Percentiles rank a stretch among this genome's conserved stretches.
Conservation (phyloP, 805 yeast genomes). For the Pichia occidentalis region DNA sequence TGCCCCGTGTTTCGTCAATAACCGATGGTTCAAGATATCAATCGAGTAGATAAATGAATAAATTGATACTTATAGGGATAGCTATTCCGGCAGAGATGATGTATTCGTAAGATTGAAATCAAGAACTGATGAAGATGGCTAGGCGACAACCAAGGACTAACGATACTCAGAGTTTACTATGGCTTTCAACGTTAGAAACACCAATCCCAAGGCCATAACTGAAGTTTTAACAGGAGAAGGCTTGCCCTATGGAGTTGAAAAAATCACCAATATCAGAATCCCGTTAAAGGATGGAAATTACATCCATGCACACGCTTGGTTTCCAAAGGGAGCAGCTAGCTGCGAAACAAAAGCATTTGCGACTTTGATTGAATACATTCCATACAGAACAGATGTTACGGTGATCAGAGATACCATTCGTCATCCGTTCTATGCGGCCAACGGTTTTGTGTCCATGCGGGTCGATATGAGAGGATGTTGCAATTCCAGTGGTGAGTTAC, state of each 20-base stretch:
- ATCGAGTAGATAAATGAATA: no score
- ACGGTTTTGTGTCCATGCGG: slow-evolving; percentile 39
- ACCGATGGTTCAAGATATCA: no score
- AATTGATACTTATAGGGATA: no score
- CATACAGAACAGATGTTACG: slow-evolving; percentile 41
- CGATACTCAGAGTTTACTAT: no score
- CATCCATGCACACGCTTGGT: slow-evolving; percentile 39
- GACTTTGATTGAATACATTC: slow-evolving; percentile 38
- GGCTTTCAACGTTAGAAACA: slow-evolving; percentile 39
- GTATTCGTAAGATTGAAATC: no score
- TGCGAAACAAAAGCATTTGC: slow-evolving; percentile 28
- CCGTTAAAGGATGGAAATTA: slow-evolving; percentile 35
- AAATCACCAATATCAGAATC: slow-evolving; percentile 32
- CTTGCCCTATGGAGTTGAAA: slow-evolving; percentile 28
- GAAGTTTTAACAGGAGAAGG: slow-evolving; percentile 17
- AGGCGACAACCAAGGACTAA: no score
- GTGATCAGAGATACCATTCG: slow-evolving; percentile 39
- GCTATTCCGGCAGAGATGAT: no score
- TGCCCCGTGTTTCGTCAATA: no score
- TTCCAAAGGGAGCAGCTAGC: slow-evolving; percentile 32
- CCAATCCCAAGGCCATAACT: slow-evolving; percentile 20
- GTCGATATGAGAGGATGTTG: slow-evolving; percentile 43
- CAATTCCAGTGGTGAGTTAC: slow-evolving; percentile 36
- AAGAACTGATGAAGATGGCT: no score
- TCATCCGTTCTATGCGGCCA: slow-evolving; percentile 42